Conservation (phyloP, 805 yeast genomes). For the Sugiyamaella lignohabitans region DNA sequence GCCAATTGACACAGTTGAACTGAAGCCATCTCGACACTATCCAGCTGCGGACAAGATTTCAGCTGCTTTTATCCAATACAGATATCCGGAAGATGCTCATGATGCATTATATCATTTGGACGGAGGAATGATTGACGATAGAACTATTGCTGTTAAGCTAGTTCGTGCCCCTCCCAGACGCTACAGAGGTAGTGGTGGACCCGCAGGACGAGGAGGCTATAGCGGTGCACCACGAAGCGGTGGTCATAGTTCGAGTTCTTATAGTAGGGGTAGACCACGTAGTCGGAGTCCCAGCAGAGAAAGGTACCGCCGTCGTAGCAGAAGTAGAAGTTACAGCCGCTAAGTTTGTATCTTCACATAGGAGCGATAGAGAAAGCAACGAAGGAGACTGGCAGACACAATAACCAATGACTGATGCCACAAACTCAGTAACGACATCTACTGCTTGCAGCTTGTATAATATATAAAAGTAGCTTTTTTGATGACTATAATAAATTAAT, state of each 20-base stretch:
- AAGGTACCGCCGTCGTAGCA: not conserved
- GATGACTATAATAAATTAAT: too few species aligned
- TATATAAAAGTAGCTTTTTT: too few species aligned
- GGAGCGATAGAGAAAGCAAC: too few species aligned
- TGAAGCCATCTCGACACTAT: constrained; percentile 1
- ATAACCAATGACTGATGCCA: too few species aligned
- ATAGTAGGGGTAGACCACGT: not conserved
- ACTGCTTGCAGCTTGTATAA: too few species aligned
- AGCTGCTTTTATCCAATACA: constrained; percentile 8
- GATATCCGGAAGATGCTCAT: constrained; percentile 11
- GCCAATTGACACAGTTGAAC: constrained; percentile 6
- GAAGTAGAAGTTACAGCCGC: constrained; percentile 9
- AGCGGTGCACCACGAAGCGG: not conserved
- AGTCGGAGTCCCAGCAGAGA: constrained; percentile 2
- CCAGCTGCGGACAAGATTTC: not conserved
- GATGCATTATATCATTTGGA: constrained; percentile 14
- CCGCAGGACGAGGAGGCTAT: not conserved
- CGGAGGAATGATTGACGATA: constrained; percentile 18
- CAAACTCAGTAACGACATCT: too few species aligned
- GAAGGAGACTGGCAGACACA: too few species aligned
- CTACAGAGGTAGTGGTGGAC: not conserved
- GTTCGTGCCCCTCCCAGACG: constrained; percentile 2
- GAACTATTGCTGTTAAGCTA: constrained; percentile 4
- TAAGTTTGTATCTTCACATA: too few species aligned
- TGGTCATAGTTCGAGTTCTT: not conserved